phyloP scores from a whole-genome alignment of 345 rosid species.

The Abelmoschus esculentus region DNA sequence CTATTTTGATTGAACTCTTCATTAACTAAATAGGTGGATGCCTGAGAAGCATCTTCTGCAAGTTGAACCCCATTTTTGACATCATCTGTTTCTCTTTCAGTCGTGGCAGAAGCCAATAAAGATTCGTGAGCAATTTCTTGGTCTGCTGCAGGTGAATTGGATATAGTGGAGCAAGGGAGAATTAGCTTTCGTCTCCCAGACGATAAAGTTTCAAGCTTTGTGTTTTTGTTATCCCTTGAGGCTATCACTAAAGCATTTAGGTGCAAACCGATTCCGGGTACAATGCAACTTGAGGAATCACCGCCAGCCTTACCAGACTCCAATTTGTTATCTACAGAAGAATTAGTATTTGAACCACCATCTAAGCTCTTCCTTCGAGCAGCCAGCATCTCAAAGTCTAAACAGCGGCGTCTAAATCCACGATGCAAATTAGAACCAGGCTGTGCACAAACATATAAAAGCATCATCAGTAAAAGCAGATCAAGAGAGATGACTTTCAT shows the following conservation, averaged over 20 bases:
- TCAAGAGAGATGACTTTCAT: neutral
- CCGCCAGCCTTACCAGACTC: slow-evolving; percentile 31
- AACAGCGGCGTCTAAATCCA: slow-evolving; percentile 88
- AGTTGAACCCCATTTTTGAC: slow-evolving; percentile 28
- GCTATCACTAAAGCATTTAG: slow-evolving; percentile 68
- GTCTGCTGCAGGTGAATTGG: slow-evolving; percentile 24
- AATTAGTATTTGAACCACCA: slow-evolving; percentile 24
- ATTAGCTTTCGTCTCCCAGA: slow-evolving; percentile 37
- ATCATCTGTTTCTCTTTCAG: slow-evolving; percentile 33
- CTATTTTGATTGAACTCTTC: slow-evolving; percentile 62
- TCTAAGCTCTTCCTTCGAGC: slow-evolving; percentile 41
- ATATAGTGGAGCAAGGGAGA: slow-evolving; percentile 31
- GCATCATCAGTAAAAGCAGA: slow-evolving; percentile 3
- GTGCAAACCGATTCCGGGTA: slow-evolving; percentile 95
- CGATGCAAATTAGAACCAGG: slow-evolving; percentile 51
- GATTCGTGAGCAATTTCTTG: slow-evolving; percentile 36
- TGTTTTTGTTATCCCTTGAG: slow-evolving; percentile 30
- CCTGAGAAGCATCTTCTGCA: slow-evolving; percentile 45
- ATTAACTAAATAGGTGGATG: slow-evolving; percentile 26
- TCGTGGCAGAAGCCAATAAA: slow-evolving; percentile 31
- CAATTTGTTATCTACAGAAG: slow-evolving; percentile 30
- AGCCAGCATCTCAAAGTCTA: slow-evolving; percentile 73
- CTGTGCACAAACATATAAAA: slow-evolving; percentile 34
- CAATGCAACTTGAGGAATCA: slow-evolving; percentile 43
- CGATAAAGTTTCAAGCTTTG: slow-evolving; percentile 34